A percentile compares a stretch with the other conserved stretches of the same genome.
These are phyloP conservation scores for Alternaria triticina DNA, from an alignment of 2,329 filamentous ascomycete species.

Conservation along the genomic window DNA sequence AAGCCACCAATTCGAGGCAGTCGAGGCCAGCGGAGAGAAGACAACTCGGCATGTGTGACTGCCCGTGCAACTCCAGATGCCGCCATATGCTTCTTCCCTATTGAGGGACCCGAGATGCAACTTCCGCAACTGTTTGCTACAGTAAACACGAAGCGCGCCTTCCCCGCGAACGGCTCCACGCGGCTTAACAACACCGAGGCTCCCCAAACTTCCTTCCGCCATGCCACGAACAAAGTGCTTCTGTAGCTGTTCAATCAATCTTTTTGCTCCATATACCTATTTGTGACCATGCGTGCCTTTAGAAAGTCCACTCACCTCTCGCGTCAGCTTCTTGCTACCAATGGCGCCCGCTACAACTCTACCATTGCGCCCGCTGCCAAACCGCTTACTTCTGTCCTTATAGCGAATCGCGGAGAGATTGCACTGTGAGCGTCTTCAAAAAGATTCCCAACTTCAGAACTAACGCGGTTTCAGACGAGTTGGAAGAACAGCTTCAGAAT, in stretches of 20 bases:
- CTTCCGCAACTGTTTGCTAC: slow-evolving; percentile 11
- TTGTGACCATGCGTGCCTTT: slow-evolving; percentile 45
- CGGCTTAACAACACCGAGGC: slow-evolving; percentile 39
- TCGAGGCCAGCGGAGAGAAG: not conserved
- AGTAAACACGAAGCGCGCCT: slow-evolving; percentile 24
- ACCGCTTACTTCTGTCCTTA: slow-evolving; percentile 78
- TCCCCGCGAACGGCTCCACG: slow-evolving; percentile 30
- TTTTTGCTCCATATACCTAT: slow-evolving; percentile 12
- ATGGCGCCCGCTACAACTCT: slow-evolving; percentile 41
- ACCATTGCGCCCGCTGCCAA: slow-evolving; percentile 39
- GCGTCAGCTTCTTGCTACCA: slow-evolving; percentile 42
- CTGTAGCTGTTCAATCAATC: slow-evolving; percentile 21
- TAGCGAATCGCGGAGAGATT: slow-evolving; percentile 97
- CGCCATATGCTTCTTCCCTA: slow-evolving; percentile 6
- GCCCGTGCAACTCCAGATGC: not conserved
- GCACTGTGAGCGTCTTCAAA: slow-evolving; percentile 66
- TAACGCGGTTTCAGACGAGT: slow-evolving; percentile 67
- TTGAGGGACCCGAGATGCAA: not conserved
- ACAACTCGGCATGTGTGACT: not conserved
- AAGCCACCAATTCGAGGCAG: slow-evolving; percentile 1
- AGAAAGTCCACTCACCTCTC: slow-evolving; percentile 42
- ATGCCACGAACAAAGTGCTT: slow-evolving; percentile 22
- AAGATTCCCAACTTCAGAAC: not conserved
- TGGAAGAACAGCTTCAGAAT: slow-evolving; percentile 81
- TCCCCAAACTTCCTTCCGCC: slow-evolving; percentile 15